Percentiles rank a stretch among this genome's conserved stretches.
Evolutionary conservation across 306 rosid species (phyloP).

Genomic region (Datisca glomerata): DNA sequence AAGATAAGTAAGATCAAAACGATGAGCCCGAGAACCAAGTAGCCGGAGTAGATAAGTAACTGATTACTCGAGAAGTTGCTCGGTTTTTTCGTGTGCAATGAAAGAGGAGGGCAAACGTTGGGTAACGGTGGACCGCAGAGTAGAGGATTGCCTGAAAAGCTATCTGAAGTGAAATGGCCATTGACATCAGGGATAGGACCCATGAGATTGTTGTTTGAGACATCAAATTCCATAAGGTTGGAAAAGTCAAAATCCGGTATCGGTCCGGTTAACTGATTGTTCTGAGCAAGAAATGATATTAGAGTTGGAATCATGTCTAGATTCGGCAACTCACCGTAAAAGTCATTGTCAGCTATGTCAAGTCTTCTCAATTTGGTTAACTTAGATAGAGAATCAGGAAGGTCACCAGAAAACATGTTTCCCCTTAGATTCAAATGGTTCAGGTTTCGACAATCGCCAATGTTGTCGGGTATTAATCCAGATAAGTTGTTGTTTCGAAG

Average conservation of each 20-base stretch:
- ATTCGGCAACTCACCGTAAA: constrained; percentile 43
- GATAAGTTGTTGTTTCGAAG: constrained; percentile 33
- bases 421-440: constrained; percentile 27
- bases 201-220: constrained; percentile 42
- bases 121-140: constrained; percentile 50
- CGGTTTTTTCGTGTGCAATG: too few species aligned
- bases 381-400: constrained; percentile 45
- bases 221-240: constrained; percentile 35
- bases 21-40: constrained; percentile 32
- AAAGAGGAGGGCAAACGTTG: too few species aligned
- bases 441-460: constrained; percentile 42
- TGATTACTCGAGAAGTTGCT: too few species aligned
- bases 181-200: constrained; percentile 33
- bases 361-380: constrained; percentile 32
- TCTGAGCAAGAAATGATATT: constrained; percentile 40
- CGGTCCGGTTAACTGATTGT: constrained; percentile 38
- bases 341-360: constrained; percentile 42
- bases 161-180: constrained; percentile 26
- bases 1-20: too few species aligned
- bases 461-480: constrained; percentile 33
- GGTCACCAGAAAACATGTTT: constrained; percentile 41
- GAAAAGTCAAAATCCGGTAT: constrained; percentile 48
- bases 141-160: constrained; percentile 50
- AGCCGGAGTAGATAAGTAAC: constrained; percentile 52
- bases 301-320: constrained; percentile 55